phyloP scores from a whole-genome alignment of 2,329 filamentous ascomycete genomes.

The Calonectria montana region DNA sequence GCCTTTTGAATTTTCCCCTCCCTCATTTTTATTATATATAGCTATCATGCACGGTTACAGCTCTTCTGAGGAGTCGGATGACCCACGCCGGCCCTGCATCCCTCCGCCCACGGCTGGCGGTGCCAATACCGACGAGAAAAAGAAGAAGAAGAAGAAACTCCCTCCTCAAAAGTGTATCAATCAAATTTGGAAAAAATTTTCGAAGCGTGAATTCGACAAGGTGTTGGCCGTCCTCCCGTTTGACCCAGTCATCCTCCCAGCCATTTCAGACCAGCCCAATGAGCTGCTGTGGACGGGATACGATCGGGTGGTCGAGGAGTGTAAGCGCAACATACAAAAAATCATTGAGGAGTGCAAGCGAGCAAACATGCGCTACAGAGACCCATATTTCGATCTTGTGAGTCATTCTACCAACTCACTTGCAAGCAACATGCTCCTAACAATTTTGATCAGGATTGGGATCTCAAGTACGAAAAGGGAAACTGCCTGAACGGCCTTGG shows the following conservation, averaged over 20 bases:
- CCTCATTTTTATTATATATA: too few relatives aligned
- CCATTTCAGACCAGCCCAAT: conserved; percentile 64
- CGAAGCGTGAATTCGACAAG: conserved; percentile 70
- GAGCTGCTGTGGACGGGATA: conserved; percentile 71
- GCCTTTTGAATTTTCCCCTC: too few relatives aligned
- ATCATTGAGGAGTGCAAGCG: conserved; percentile 75
- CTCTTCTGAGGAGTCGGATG: conserved; percentile 62
- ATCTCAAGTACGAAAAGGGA: conserved; percentile 74
- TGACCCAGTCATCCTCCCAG: conserved; percentile 66
- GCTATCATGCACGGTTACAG: conserved; percentile 63
- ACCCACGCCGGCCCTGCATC: conserved; percentile 52
- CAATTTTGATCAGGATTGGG: conserved; percentile 66
- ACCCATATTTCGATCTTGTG: conserved; percentile 70
- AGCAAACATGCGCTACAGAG: conserved; percentile 83
- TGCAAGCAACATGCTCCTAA: conserved; percentile 23
- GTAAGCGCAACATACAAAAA: conserved; percentile 69
- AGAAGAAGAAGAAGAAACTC: conserved; percentile 62
- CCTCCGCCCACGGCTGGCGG: conserved; percentile 48
- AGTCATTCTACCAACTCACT: conserved; percentile 35
- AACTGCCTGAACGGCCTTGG: conserved; percentile 66
- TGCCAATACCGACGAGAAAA: conserved; percentile 56
- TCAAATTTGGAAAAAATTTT: conserved; percentile 73
- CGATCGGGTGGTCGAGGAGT: conserved; percentile 72
- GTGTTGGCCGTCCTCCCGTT: conserved; percentile 74
- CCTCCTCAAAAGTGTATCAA: conserved; percentile 75